Base-by-base conservation (phyloP, 179 eudicot genomes). In the Beta corolliflora region DNA sequence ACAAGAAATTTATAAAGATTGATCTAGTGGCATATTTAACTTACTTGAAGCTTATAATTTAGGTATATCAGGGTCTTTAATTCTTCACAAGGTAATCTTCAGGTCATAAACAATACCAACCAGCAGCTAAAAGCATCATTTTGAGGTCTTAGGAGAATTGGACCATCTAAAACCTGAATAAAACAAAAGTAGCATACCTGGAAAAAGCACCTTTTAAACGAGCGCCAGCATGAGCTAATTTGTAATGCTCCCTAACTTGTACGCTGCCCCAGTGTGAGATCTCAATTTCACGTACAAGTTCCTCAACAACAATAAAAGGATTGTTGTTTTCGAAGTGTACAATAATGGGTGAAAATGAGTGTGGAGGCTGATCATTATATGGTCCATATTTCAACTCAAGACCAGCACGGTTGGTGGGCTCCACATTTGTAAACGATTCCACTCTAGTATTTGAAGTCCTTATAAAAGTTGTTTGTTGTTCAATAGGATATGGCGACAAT, bases 221-320 rank as follows among this genome's bases (percentile, higher is more conserved):
- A 80, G 99, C 99, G 82, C 99, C 99, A 71, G 86, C 95, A 90
- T 96, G 94, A 82, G 84, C 91, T 87, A 96, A 82, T 77, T 79
- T 91, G 87, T 94, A 96, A 78, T 87, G 91, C 82, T 96, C 99
- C 21, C 88, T 94, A 44, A 96, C 87, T 85, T 90, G 97, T 59
- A 96, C 48, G 86, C 91, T 96, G 23, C 99, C 98, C 98, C 99
- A 94, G 56, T 96, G 99, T 83, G 99, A 96, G 77, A 96, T 88
- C 83, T 96, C 99, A 76, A 96, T 79, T 81, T 94, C 97, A 78
- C 99, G 97, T 78, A 91, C 87, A 87, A 96, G 94, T 84, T 96
- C 99, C 91, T 96, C 97, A 82, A 94, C 94, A 81, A 96, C 98
- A 86, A 95, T 92, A 88, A 94, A 96, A 75, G 99, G 91, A 66